Evolutionary conservation across 2,329 filamentous ascomycete species (phyloP), one percentile per base, ranked within the genome.

Genomic region (Peltaster fructicola): DNA sequence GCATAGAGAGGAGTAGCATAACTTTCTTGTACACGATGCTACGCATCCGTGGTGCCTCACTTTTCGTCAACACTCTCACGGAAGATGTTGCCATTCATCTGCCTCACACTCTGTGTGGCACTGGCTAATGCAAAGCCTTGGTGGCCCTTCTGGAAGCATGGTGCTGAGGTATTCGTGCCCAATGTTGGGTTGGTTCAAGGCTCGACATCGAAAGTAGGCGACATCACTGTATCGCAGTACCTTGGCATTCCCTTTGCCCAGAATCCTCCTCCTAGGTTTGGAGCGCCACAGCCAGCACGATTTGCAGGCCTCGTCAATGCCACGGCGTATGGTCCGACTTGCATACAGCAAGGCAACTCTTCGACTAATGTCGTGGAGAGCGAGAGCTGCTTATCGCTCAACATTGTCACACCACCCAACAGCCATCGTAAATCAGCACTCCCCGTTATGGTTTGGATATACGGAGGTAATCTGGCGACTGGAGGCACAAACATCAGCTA

Each of bases 371-470:
- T n/a, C n/a, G n/a, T n/a, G n/a, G n/a, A n/a, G n/a, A n/a, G n/a
- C n/a, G 68, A 72, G 38, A 61, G 70, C 32, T 73, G 68, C 30
- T 51, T 73, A 4, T 67, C 63, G 16, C 46, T 73, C 31, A 73
- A 71, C 34, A 53, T 73, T 8, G 52, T 73, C 18, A 55, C 66
- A 4, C 64, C 26, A 10, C 21, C 26, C 9, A 22, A 22, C 9
- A 17, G 23, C 17, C 21, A 21, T 10, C 14, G 23, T 63, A 7
- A 29, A 51, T 3, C 42, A 20, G 54, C 48, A 18, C 51, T 72
- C 1, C 67, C 66, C 0, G 63, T 70, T 4, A 55, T 56, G 10
- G 53, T 73, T 2, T 73, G 69, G 40, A 49, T 75, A 14, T 69
- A 74, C 40, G 70, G 70, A 22, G 71, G 71, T 2, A 61, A 56